A percentile compares a stretch with the other conserved stretches of the same genome.
Conservation (phyloP, 768 basidiomycete species). For the Clitopilus passeckerianus region DNA sequence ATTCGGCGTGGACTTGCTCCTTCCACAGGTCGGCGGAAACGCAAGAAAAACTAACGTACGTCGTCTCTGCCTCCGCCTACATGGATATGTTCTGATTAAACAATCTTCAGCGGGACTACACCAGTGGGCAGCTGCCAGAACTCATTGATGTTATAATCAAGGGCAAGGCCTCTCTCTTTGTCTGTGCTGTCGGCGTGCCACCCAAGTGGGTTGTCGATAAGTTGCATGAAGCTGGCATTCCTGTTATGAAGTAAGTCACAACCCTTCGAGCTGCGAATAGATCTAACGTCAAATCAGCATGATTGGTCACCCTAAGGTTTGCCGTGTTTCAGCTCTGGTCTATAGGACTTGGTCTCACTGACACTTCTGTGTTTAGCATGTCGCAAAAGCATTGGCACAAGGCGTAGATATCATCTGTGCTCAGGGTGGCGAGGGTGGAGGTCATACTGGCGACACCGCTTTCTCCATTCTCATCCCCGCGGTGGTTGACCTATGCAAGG, state of each 20-base stretch:
- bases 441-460: slow-evolving; percentile 81
- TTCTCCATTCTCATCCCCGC: slow-evolving; percentile 82
- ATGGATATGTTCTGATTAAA: neutral
- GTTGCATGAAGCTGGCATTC: slow-evolving; percentile 72
- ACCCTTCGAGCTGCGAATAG: neutral
- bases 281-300: slow-evolving; percentile 38
- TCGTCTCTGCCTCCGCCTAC: slow-evolving; percentile 4
- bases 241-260: slow-evolving; percentile 75
- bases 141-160: slow-evolving; percentile 77
- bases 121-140: slow-evolving; percentile 69
- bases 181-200: slow-evolving; percentile 82
- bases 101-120: slow-evolving; percentile 49
- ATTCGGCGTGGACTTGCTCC: slow-evolving; percentile 78
- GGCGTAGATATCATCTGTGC: slow-evolving; percentile 92
- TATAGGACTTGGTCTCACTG: neutral
- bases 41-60: slow-evolving; percentile 78
- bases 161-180: slow-evolving; percentile 70
- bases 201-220: slow-evolving; percentile 79
- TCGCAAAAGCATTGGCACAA: slow-evolving; percentile 68
- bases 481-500: slow-evolving; percentile 73
- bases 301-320: slow-evolving; percentile 82
- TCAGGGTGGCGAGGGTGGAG: slow-evolving; percentile 85
- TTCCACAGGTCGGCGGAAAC: slow-evolving; percentile 77
- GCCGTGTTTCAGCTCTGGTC: neutral
- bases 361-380: slow-evolving; percentile 41